Conservation (phyloP, 345 rosid genomes). For the Arabidopsis thaliana region DNA sequence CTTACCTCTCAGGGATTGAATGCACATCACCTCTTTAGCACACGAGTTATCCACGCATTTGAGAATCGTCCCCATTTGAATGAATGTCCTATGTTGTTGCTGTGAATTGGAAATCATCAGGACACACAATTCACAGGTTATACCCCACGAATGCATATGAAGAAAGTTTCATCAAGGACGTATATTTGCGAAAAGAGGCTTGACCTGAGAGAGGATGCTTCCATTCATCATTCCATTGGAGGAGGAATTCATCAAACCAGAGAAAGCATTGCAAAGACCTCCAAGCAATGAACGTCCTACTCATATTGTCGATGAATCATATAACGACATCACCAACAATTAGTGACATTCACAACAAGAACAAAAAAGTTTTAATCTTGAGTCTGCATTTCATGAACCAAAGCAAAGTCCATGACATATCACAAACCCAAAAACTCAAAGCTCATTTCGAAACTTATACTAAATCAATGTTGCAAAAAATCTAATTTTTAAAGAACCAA, state of each 20-base stretch:
- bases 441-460: not conserved
- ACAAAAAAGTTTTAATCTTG: not conserved
- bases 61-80: constrained; percentile 85
- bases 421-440: not conserved
- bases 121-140: not conserved
- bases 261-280: constrained; percentile 50
- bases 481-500: constrained; percentile 8
- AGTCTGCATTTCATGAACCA: constrained; percentile 6
- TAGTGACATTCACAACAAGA: constrained; percentile 7
- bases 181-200: constrained; percentile 7
- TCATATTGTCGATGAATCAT: not conserved
- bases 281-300: constrained; percentile 52
- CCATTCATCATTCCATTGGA: constrained; percentile 44
- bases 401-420: constrained; percentile 1
- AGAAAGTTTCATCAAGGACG: not conserved
- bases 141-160: not conserved
- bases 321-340: not conserved
- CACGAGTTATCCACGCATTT: constrained; percentile 89
- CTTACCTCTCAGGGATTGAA: constrained; percentile 74
- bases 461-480: not conserved
- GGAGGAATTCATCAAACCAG: constrained; percentile 47
- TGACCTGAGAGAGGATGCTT: constrained; percentile 52
- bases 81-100: constrained; percentile 76
- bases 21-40: constrained; percentile 86
- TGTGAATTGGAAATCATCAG: constrained; percentile 20